Evolutionary conservation across 2,329 filamentous ascomycete species (phyloP), one percentile per base, ranked within the genome.

Genomic region (Colletotrichum kahawae): DNA sequence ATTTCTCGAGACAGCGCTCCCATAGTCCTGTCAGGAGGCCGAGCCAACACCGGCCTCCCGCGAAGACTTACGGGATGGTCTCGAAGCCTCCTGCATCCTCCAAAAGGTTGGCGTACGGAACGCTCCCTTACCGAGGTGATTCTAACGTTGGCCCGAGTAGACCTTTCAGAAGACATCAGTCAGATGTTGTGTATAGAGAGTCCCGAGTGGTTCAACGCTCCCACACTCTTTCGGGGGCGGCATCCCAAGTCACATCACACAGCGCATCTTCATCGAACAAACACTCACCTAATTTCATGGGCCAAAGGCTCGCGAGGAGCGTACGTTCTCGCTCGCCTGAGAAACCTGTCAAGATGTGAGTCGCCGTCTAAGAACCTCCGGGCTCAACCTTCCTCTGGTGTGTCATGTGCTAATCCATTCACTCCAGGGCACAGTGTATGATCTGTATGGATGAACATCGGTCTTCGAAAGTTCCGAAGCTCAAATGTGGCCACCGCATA

Each of bases 401-500:
- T 24, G 43, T 7, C 60, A 14, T 65, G 54, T 38, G 69, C 72
- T 74, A 62, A 74, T 43, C 18, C 27, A 31, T 5, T n/a, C 13
- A 29, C 12, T 64, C 4, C 78, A 95, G 93, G 74, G 89, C 93
- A 59, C 90, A 93, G 79, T 98, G 95, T 79, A 86, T 95, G 63
- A 91, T 90, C 29, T 98, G 95, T 81, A 85, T 93, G 80, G 93
- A 94, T 77, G 92, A 95, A 76, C 85, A 94, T 4, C 91, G 92
- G 1, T 80, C 89, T 12, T 87, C 87, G 74, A 92, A 91, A 82
- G 90, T 93, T 38, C 92, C 92, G 48, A 94, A 93, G 82, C 90
- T 98, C 43, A 90, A 91, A 78, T 98, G 95, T 82, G 92, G 92
- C 4, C 95, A 98, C 83, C 91, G 92, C 76, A 95, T 96, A 93